Evolutionary conservation across 768 basidiomycete genomes (phyloP).

Genomic region (Lyophyllum shimeji): DNA sequence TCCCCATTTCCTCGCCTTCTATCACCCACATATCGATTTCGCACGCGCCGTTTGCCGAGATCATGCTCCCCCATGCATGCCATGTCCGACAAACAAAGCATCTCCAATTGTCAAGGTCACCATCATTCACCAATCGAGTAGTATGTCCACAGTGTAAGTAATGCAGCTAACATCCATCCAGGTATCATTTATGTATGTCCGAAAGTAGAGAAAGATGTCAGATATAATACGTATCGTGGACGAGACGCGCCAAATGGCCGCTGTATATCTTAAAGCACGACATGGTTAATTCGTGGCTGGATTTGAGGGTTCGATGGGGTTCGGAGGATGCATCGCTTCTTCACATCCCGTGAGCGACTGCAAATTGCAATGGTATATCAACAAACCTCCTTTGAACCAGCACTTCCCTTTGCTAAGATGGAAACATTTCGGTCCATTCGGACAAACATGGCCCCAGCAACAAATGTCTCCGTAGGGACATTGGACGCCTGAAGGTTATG

Average conservation of each 20-base stretch:
- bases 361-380: neutral
- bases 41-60: constrained; percentile 58
- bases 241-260: constrained; percentile 11
- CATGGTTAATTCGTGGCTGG: constrained; percentile 8
- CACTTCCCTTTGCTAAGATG: constrained; percentile 80
- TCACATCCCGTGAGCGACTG: neutral
- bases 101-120: constrained; percentile 1
- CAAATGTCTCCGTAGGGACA: constrained; percentile 78
- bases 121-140: constrained; percentile 3
- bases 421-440: constrained; percentile 71
- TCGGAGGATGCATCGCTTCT: constrained; percentile 47
- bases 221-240: constrained; percentile 9
- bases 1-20: neutral
- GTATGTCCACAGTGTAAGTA: constrained; percentile 15
- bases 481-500: constrained; percentile 48
- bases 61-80: constrained; percentile 4
- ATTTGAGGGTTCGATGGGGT: constrained; percentile 7
- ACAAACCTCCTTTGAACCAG: constrained; percentile 79
- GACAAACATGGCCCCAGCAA: constrained; percentile 85
- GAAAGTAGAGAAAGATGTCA: constrained; percentile 11
- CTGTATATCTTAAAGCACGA: constrained; percentile 8
- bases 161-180: constrained; percentile 17
- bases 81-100: neutral
- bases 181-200: constrained; percentile 15
- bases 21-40: constrained; percentile 60